Evolutionary conservation across 345 rosid genomes (phyloP).

Genomic region (Clausena lansium): DNA sequence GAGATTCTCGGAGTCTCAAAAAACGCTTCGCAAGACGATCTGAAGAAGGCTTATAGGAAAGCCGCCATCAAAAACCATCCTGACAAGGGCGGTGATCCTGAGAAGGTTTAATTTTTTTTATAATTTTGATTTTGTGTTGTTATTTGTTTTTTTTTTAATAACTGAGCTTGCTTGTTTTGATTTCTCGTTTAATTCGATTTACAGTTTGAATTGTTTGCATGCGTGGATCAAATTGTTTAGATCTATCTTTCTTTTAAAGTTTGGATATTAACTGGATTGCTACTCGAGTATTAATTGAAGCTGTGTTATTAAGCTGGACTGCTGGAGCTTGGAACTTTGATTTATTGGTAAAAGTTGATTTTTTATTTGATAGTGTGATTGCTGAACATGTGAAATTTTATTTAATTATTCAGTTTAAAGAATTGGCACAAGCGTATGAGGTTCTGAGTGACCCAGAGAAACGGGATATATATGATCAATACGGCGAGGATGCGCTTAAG

Average conservation of each 20-base stretch:
- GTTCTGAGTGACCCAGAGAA: conserved; percentile 78
- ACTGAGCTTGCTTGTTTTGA: not conserved
- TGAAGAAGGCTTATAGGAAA: conserved; percentile 67
- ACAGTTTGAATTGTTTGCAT: not conserved
- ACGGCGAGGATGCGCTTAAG: conserved; percentile 84
- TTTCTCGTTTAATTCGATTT: not conserved
- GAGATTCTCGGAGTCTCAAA: conserved; percentile 62
- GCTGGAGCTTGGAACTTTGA: not conserved
- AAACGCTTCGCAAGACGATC: conserved; percentile 53
- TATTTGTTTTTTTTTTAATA: too few species aligned
- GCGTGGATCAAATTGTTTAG: not conserved
- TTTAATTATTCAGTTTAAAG: conserved; percentile 52
- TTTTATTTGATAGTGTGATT: not conserved
- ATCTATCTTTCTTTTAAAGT: not conserved
- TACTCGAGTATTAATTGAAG: not conserved
- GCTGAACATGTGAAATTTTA: not conserved
- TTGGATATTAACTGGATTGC: not conserved
- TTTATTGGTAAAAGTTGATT: not conserved
- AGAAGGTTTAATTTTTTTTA: conserved; percentile 36
- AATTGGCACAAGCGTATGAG: conserved; percentile 81
- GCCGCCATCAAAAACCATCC: conserved; percentile 76
- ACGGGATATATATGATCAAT: conserved; percentile 74
- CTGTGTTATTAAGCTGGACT: not conserved
- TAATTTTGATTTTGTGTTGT: not conserved
- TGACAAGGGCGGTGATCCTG: conserved; percentile 74